These are phyloP conservation scores for Arthroderma sp. DNA, from an alignment of 2,329 filamentous ascomycete genomes.

Conservation along the genomic window DNA sequence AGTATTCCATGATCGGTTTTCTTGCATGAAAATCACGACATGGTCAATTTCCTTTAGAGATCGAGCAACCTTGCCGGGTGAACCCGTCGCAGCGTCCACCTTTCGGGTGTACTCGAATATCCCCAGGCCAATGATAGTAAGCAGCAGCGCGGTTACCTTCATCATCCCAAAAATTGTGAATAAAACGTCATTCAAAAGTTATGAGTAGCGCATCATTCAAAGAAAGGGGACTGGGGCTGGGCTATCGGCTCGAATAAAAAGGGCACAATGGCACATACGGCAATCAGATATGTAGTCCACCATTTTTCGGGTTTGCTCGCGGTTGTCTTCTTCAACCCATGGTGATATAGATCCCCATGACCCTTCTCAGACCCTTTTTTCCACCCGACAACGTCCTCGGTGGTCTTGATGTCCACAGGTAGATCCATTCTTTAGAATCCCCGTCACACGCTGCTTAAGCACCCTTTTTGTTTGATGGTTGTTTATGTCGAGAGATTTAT, in stretches of 20 bases:
- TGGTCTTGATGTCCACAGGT: too few species aligned
- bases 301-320: not conserved
- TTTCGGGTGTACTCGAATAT: conserved; percentile 6
- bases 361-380: too few species aligned
- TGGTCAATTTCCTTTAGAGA: conserved; percentile 41
- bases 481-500: too few species aligned
- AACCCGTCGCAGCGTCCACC: not conserved
- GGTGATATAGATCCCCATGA: too few species aligned
- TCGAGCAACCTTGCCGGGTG: conserved; percentile 16
- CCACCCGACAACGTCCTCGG: too few species aligned
- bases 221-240: too few species aligned
- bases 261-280: not conserved
- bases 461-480: too few species aligned
- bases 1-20: conserved; percentile 30
- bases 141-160: conserved; percentile 1
- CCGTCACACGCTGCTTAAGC: too few species aligned
- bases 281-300: not conserved
- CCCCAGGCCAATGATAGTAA: conserved; percentile 1
- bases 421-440: too few species aligned
- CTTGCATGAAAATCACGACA: conserved; percentile 47
- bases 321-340: not conserved
- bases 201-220: too few species aligned
- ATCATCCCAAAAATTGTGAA: not conserved
- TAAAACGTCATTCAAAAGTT: not conserved
- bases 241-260: too few species aligned